phyloP scores from a whole-genome alignment of 2,329 filamentous ascomycete genomes.

The Neofusicoccum ribis region DNA sequence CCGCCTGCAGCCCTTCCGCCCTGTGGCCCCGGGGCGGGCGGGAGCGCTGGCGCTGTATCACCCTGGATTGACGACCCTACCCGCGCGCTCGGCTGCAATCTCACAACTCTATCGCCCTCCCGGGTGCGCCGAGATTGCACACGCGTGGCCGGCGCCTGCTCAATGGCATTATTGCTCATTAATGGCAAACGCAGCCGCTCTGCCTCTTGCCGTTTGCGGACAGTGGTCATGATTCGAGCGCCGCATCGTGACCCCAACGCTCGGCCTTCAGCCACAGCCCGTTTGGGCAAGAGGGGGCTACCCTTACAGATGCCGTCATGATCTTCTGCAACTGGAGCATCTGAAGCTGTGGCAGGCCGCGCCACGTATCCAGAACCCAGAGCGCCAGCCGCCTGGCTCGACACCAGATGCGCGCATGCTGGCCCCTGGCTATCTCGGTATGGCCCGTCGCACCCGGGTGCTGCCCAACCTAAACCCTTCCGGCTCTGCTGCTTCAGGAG shows the following conservation, averaged over 20 bases:
- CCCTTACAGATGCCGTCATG: slow-evolving; percentile 3
- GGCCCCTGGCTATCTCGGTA: slow-evolving; percentile 12
- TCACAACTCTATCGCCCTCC: neutral
- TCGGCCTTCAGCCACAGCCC: neutral
- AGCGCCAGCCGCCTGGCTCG: neutral
- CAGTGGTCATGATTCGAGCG: neutral
- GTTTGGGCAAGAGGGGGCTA: neutral
- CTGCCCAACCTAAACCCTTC: slow-evolving; percentile 12
- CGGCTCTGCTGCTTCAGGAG: neutral
- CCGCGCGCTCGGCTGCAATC: slow-evolving; percentile 1
- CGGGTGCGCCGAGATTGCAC: neutral
- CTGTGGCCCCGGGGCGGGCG: neutral
- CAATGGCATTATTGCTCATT: neutral
- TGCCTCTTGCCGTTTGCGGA: neutral
- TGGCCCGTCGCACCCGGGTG: neutral
- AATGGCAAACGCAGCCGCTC: neutral
- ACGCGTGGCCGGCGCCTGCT: neutral
- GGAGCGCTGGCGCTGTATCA: neutral
- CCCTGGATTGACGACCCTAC: neutral
- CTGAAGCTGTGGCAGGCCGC: neutral
- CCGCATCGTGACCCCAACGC: slow-evolving; percentile 1
- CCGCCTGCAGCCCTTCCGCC: slow-evolving; percentile 1
- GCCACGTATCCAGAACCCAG: neutral
- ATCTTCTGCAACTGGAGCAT: neutral
- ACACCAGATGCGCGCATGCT: neutral